A percentile compares a stretch with the other conserved stretches of the same genome.
Conservation (phyloP, 129 eudicot genomes). For the Ambrosia trifida region DNA sequence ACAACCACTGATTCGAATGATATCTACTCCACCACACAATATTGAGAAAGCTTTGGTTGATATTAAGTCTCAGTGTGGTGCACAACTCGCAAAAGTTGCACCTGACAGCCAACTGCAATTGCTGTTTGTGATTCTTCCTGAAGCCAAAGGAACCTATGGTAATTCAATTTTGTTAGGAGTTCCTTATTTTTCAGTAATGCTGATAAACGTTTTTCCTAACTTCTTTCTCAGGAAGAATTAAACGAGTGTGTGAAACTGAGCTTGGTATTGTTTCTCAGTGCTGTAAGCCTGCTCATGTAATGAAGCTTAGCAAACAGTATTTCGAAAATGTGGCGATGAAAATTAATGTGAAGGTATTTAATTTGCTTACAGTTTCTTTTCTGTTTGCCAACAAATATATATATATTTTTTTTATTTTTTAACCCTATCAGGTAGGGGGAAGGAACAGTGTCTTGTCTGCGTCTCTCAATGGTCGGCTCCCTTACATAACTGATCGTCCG, state of each 20-base stretch:
- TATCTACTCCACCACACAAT: conserved; percentile 20
- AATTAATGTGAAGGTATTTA: conserved; percentile 79
- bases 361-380: conserved; percentile 5
- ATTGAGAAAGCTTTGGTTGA: conserved; percentile 55
- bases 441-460: conserved; percentile 49
- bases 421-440: conserved; percentile 69
- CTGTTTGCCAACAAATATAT: not conserved
- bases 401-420: not conserved
- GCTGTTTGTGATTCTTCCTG: conserved; percentile 75
- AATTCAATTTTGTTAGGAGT: conserved; percentile 3
- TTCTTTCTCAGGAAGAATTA: conserved; percentile 59
- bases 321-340: conserved; percentile 72
- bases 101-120: conserved; percentile 51
- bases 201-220: not conserved
- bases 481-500: conserved; percentile 52
- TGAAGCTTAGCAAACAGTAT: conserved; percentile 46
- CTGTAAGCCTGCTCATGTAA: conserved; percentile 57
- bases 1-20: conserved; percentile 45
- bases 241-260: conserved; percentile 77
- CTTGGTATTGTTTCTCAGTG: conserved; percentile 89
- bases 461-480: conserved; percentile 37
- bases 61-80: conserved; percentile 21
- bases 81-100: conserved; percentile 19
- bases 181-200: not conserved
- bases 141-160: conserved; percentile 67